Base-by-base conservation (phyloP, 2,329 filamentous ascomycete genomes). In the Colletotrichum theobromicola region DNA sequence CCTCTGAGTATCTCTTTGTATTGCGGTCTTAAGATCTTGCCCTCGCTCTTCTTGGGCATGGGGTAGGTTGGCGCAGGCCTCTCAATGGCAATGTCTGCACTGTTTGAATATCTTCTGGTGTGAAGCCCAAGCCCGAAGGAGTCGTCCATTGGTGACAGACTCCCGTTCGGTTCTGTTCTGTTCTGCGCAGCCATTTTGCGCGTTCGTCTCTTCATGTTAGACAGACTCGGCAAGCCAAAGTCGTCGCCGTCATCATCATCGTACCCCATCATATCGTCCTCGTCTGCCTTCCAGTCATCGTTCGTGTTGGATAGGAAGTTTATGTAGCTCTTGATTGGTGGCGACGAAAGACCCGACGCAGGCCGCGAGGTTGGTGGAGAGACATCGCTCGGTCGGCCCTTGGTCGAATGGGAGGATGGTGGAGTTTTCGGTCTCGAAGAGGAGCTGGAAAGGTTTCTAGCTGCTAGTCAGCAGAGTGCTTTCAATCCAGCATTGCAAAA, bases 21-120 rank as follows among this genome's bases (percentile, higher is more conserved):
- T 83, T 99, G 97, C 66, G 97, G 97, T 76, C 97, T 92, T 26
- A 99, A 87, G 74, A 98, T 98, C 88, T 99, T 99, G 32, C 95
- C 96, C 82, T 98, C 96, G 76, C 90, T 93, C 84, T 96, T 97
- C 84, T 96, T 96, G 4, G 96, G 92, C 79, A 94, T 93, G 32
- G 96, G 96, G 80, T 98, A 98, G 76, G 91, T 92, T 16, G 95
- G 92, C 50, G 93, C 88, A 28, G 94, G 95, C 76, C 96, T 91
- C 84, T 98, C 96, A 80, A 98, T 94, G 21, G 96, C 95, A 82
- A 98, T 98, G 83, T 98, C 96, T 76, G 94, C 94, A 84, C 96
- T 98, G 84, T 98, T 93, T 30, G 95, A 94, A 74, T 94, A 92
- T 67, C 91, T 88, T 77, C 93, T 87, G n/a, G 82, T 83, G 67